Evolutionary conservation across 1,284 basidiomycete genomes (phyloP), one percentile per base, ranked within the genome.

Genomic region (Afroboletus lepidellus): DNA sequence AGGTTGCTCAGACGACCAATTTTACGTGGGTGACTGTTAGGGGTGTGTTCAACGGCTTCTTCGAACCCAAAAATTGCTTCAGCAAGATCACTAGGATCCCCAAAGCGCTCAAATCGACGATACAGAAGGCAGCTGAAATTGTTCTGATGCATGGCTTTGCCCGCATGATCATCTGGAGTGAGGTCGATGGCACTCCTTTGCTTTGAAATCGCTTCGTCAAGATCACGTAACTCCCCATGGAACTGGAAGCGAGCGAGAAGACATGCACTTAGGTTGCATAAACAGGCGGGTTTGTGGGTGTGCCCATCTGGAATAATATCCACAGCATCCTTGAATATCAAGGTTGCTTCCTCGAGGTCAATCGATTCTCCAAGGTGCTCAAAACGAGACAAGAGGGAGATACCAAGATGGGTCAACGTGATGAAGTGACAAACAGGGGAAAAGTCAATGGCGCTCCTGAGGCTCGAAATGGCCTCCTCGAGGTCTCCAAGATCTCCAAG

Each of bases 201-300:
- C 15, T 8, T 38, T 1, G 27, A 47, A 20, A 59, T 24, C 0
- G 57, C 57, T 11, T 36, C 20, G 11, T 44, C 41, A 3, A 59
- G 39, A 41, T 47, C 44, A 20, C 21, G 15, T 9, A n/a, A 11
- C 2, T 51, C 30, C 1, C 38, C 46, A 5, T 33, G 3, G 15
- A n/a, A 8, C 6, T 37, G 11, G 23, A 41, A 59, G 34, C 33
- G 45, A 18, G 24, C 0, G 1, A 3, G 1, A 18, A 51, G n/a
- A 3, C 25, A 5, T 2, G 11, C 11, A 1, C 25, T 44, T 0
- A 57, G 57, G 11, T 24, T n/a, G 5, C 2, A 11, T 1, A 57
- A 3, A 23, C 3, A 11, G 8, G 1, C 0, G 2, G 36, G 29
- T 16, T 41, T 51, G 11, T 33, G 0, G 12, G 44, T 36, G 7